Evolutionary conservation across 1,284 basidiomycete genomes (phyloP), one percentile per base, ranked within the genome.

Genomic region (Ustilago trichophora): DNA sequence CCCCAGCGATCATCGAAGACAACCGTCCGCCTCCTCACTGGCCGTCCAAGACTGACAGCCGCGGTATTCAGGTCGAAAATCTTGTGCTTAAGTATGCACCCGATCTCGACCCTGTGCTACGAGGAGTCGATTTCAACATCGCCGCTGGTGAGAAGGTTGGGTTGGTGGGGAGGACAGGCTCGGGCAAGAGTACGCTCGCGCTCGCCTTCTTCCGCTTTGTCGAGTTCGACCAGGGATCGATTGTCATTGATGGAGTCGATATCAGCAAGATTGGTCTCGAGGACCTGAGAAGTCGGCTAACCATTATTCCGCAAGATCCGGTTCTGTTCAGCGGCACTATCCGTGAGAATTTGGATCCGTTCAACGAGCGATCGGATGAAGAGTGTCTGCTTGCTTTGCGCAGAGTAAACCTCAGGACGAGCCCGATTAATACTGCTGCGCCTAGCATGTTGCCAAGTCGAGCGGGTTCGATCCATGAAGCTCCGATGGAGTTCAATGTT

Each of bases 141-240:
- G 78, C 84, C 51, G 84, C 89, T 5, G 89, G 90, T 2, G 87
- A 91, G 78, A 90, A 91, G 82, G 87, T 95, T 51, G 95, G 93
- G 19, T 89, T 97, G 57, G 86, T 97, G 4, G 93, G 90, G 8
- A 82, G 85, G 13, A 86, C 85, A 0, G 85, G 84, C 29, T 79
- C 75, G 19, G 83, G 83, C 22, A 83, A 83, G 63, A 79, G 76
- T 10, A 82, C 82, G 12, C 46, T 77, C 15, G 68, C 72, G 8
- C 44, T 58, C 6, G 60, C 69, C 0, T 69, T 76, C 48, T 73
- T 77, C 62, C 69, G 77, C 24, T 69, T 76, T 45, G 58, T 77
- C 21, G 60, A 83, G 37, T 48, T 58, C 9, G 42, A 43, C 16
- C 12, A 41, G 3, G 77, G 77, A 3, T 50, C 43, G 10, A 74